Percentiles rank a stretch among this genome's conserved stretches.
Evolutionary conservation across 768 basidiomycete species (phyloP).

Genomic region (Leucocoprinus sp.): DNA sequence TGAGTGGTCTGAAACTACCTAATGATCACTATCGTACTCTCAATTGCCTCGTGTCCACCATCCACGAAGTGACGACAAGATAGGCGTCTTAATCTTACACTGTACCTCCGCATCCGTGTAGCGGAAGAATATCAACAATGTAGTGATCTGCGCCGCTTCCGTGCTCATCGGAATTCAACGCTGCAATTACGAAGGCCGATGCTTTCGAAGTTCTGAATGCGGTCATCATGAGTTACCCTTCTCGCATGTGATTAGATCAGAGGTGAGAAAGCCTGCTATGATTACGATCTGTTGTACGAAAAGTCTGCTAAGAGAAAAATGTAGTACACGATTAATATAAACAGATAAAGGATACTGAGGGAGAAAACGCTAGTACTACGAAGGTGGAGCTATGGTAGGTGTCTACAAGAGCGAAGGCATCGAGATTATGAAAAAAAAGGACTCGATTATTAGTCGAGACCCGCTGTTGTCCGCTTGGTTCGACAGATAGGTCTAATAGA

Average conservation of each 20-base stretch:
- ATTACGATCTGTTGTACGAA: conserved; percentile 10
- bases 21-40: neutral
- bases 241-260: conserved; percentile 8
- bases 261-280: conserved; percentile 1
- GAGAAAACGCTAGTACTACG: neutral
- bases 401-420: neutral
- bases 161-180: conserved; percentile 5
- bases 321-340: neutral
- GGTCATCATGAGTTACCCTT: neutral
- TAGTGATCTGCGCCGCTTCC: conserved; percentile 5
- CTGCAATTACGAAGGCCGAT: neutral
- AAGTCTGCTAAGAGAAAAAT: neutral
- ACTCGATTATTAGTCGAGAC: conserved; percentile 10
- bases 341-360: conserved; percentile 6
- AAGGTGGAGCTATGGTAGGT: neutral
- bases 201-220: conserved; percentile 6
- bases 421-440: conserved; percentile 15
- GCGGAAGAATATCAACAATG: conserved; percentile 1
- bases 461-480: conserved; percentile 22
- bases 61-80: neutral
- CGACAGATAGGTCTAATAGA: conserved; percentile 20
- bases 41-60: neutral
- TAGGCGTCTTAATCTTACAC: neutral
- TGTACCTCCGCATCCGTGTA: neutral
- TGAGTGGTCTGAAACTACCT: neutral